Percentiles rank a stretch among this genome's conserved stretches.
phyloP scores from a whole-genome alignment of 257 asterid species.

The Solanum chilense region DNA sequence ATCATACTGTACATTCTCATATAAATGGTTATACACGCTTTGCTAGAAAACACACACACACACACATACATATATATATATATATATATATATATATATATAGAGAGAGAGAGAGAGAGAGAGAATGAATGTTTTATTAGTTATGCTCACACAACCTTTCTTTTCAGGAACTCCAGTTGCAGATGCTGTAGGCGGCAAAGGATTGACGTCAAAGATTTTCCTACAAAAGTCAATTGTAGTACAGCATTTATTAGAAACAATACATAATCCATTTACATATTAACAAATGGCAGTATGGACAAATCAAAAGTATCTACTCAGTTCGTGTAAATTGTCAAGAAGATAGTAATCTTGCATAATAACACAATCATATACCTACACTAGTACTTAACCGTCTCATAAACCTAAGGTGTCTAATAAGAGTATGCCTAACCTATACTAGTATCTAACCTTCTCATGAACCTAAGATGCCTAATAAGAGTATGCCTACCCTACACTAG shows the following conservation, averaged over 20 bases:
- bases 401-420: neutral
- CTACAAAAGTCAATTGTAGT: conserved; percentile 23
- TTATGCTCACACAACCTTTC: conserved; percentile 30
- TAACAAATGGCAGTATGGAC: neutral
- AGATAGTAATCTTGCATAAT: neutral
- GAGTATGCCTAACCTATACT: neutral
- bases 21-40: neutral
- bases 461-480: neutral
- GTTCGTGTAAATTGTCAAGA: neutral
- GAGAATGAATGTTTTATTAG: neutral
- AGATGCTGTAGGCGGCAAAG: conserved; percentile 31
- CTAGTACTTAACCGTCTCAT: neutral
- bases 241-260: neutral
- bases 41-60: neutral
- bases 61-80: too few species aligned
- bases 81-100: too few species aligned
- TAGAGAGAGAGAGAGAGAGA: neutral
- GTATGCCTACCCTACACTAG: neutral
- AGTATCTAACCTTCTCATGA: neutral
- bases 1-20: neutral
- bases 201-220: conserved; percentile 44
- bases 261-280: neutral
- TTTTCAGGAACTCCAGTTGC: conserved; percentile 23
- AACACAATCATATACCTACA: neutral
- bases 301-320: neutral